phyloP scores from a whole-genome alignment of 1,139 yeast genomes.

The Taiozyma sp. region DNA sequence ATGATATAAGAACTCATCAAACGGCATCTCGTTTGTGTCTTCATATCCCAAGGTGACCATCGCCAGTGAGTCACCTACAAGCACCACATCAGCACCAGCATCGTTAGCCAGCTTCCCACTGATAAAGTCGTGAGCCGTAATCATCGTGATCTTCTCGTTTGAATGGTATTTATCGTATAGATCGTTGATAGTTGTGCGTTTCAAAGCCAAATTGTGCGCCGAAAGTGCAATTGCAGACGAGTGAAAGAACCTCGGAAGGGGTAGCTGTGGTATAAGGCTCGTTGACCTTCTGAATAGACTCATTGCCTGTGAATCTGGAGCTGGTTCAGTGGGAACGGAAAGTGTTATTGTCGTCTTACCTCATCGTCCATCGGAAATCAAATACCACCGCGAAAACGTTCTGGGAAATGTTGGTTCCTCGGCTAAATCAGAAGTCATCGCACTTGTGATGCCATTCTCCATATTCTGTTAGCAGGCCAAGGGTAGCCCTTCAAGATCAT shows the following conservation, averaged over 20 bases:
- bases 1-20: conserved; percentile 72
- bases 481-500: too few relatives aligned
- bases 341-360: neutral
- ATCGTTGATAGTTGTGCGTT: conserved; percentile 30
- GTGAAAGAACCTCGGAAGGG: neutral
- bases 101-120: conserved; percentile 70
- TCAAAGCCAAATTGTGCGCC: neutral
- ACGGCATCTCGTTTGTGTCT: conserved; percentile 68
- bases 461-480: too few relatives aligned
- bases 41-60: conserved; percentile 87
- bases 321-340: neutral
- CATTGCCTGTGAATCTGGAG: neutral
- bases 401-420: neutral
- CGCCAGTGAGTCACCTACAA: conserved; percentile 90
- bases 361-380: neutral
- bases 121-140: conserved; percentile 87
- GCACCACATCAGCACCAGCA: conserved; percentile 63
- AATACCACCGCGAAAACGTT: neutral
- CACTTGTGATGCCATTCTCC: too few relatives aligned
- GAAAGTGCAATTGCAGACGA: neutral
- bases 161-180: conserved; percentile 38
- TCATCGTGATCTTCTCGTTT: conserved; percentile 58
- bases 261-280: neutral
- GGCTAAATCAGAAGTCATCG: neutral
- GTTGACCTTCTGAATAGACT: neutral